Conservation (phyloP, 73 alveolate genomes). For the Breviolum minutum region DNA sequence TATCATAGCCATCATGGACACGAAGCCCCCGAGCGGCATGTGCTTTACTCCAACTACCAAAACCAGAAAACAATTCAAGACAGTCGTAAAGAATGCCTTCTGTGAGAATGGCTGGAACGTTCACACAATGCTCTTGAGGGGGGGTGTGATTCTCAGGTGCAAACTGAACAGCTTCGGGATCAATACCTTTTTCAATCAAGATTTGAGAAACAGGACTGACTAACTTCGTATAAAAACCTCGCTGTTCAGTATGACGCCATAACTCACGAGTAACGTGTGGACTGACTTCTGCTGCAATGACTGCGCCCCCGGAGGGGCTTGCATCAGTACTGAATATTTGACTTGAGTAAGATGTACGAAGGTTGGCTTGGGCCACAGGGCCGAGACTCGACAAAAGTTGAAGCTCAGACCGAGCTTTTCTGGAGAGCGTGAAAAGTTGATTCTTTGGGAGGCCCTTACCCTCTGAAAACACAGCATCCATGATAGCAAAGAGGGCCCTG, state of each 20-base stretch:
- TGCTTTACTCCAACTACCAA: too few species aligned
- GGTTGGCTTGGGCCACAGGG: neutral
- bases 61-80: too few species aligned
- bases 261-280: neutral
- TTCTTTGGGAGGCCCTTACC: neutral
- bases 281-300: fast-evolving
- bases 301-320: neutral
- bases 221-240: neutral
- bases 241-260: neutral
- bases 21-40: too few species aligned
- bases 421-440: neutral
- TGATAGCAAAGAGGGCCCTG: neutral
- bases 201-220: neutral
- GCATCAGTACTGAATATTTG: neutral
- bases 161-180: neutral
- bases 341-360: neutral
- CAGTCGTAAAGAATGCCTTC: too few species aligned
- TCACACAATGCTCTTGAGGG: too few species aligned
- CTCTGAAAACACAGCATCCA: neutral
- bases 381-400: neutral
- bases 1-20: too few species aligned
- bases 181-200: neutral
- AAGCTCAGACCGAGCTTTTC: neutral
- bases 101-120: too few species aligned
- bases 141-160: neutral